These are phyloP conservation scores for Diophrys appendiculata DNA, from an alignment of 73 alveolate species.

Conservation along the genomic window DNA sequence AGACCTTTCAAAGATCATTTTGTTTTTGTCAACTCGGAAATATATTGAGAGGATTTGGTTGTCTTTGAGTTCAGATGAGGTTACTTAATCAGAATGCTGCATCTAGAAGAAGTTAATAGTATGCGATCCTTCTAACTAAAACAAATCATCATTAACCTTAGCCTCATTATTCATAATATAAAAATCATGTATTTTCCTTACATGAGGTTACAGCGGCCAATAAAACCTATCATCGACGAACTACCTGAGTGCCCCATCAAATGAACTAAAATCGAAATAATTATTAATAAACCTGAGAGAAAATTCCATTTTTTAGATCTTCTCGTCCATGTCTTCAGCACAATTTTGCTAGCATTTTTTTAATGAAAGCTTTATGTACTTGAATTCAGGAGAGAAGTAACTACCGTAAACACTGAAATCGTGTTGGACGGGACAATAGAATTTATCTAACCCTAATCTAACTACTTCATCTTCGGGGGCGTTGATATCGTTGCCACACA, in stretches of 20 bases:
- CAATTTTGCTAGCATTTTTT: not conserved
- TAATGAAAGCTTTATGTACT: not conserved
- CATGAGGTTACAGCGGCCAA: not conserved
- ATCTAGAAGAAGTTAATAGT: not conserved
- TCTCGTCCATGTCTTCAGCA: not conserved
- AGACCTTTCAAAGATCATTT: not conserved
- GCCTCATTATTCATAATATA: not conserved
- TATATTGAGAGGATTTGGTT: not conserved
- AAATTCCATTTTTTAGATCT: not conserved
- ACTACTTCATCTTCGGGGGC: not conserved
- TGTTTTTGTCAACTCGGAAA: not conserved
- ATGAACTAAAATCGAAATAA: not conserved
- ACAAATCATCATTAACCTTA: not conserved
- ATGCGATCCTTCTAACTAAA: not conserved
- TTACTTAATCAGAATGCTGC: not conserved
- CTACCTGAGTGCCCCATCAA: not conserved
- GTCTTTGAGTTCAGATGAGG: not conserved
- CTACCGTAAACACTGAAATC: not conserved
- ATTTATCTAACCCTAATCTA: conserved; percentile 7
- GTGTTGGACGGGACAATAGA: not conserved
- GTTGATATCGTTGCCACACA: no score
- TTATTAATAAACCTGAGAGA: not conserved
- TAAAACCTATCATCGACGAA: not conserved
- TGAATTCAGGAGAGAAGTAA: not conserved
- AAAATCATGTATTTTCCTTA: not conserved